Conservation (phyloP, 495 filamentous ascomycete genomes). For the Cercophora sp. region DNA sequence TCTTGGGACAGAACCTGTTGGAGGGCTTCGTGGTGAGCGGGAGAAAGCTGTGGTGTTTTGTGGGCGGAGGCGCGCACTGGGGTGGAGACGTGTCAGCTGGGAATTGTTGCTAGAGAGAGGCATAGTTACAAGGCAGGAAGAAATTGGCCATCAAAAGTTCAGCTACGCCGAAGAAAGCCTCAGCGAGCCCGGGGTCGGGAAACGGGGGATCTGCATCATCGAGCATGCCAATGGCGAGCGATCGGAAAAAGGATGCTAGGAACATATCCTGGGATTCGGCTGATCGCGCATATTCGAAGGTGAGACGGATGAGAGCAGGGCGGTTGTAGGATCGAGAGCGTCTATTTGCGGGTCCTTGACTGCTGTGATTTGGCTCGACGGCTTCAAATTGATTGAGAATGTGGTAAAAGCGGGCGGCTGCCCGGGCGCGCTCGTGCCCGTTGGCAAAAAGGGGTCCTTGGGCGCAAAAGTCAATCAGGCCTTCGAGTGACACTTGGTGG, state of each 20-base stretch:
- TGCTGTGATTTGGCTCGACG: background rate
- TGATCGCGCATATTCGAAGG: conserved; percentile 24
- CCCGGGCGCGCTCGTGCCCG: background rate
- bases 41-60: too few species aligned
- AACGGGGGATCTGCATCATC: too few species aligned
- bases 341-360: background rate
- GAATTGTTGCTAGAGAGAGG: background rate
- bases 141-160: conserved; percentile 16
- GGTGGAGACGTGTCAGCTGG: too few species aligned
- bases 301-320: conserved; percentile 21
- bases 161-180: conserved; percentile 22
- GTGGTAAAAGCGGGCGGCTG: background rate
- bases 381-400: background rate
- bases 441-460: background rate
- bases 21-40: too few species aligned
- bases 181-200: too few species aligned
- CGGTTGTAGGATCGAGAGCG: conserved; percentile 11
- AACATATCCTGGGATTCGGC: conserved; percentile 19
- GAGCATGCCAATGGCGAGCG: conserved; percentile 14
- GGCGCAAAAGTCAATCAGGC: too few species aligned
- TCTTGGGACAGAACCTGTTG: too few species aligned
- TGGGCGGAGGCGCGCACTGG: too few species aligned
- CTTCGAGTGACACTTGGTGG: too few species aligned
- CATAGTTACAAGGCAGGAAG: conserved; percentile 17
- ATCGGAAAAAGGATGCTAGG: conserved; percentile 18